These are phyloP conservation scores for Neopestalotiopsis rosae DNA, from an alignment of 2,329 filamentous ascomycete species.

Conservation along the genomic window DNA sequence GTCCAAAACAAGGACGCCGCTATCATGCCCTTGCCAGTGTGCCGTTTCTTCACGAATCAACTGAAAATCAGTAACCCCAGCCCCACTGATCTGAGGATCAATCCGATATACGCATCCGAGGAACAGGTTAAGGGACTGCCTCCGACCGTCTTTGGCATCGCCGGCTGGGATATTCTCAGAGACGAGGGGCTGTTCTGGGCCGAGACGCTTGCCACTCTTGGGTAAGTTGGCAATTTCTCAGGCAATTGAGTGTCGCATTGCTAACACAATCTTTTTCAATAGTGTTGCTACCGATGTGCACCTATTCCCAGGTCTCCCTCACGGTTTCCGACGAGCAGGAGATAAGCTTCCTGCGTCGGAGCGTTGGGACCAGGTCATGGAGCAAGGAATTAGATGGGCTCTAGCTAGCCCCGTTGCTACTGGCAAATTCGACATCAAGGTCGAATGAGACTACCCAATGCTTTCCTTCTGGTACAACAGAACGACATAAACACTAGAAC, in stretches of 20 bases:
- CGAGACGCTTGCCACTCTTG: slow-evolving; percentile 10
- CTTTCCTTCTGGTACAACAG: no score
- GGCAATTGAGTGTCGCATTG: not conserved
- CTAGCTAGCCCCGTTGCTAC: slow-evolving; percentile 3
- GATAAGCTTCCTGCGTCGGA: slow-evolving; percentile 13
- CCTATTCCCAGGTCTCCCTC: slow-evolving; percentile 19
- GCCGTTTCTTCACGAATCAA: slow-evolving; percentile 38
- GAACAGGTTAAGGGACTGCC: slow-evolving; percentile 17
- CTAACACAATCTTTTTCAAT: not conserved
- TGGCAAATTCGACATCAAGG: not conserved
- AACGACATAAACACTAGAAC: no score
- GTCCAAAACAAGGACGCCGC: slow-evolving; percentile 53
- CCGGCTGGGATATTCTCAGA: slow-evolving; percentile 13
- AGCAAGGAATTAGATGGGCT: slow-evolving; percentile 17
- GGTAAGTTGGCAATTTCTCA: slow-evolving; percentile 9
- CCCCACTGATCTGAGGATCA: slow-evolving; percentile 42
- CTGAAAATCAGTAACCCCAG: slow-evolving; percentile 32
- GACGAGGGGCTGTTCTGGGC: slow-evolving; percentile 17
- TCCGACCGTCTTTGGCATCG: slow-evolving; percentile 19
- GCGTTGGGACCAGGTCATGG: slow-evolving; percentile 19
- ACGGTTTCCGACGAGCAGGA: slow-evolving; percentile 15
- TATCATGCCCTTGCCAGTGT: slow-evolving; percentile 46
- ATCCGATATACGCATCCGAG: slow-evolving; percentile 38
- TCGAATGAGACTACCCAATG: no score
- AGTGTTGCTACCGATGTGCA: slow-evolving; percentile 20